Evolutionary conservation across 495 filamentous ascomycete species (phyloP).

Genomic region (Bryoglossum gracile): DNA sequence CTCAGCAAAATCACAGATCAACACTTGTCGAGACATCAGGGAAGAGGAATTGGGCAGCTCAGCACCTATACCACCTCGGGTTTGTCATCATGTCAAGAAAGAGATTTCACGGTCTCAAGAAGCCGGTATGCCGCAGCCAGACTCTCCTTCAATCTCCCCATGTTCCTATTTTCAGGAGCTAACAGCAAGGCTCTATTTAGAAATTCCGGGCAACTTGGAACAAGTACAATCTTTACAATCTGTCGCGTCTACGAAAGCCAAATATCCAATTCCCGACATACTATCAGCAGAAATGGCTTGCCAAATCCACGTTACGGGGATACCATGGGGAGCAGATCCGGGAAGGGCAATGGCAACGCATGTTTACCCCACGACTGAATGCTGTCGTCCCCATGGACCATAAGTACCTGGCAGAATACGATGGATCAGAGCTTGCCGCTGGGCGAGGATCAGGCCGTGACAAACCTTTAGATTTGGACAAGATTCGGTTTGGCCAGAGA

Average conservation of each 20-base stretch:
- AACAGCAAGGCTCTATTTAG: slow-evolving; percentile 40
- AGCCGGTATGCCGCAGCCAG: slow-evolving; percentile 23
- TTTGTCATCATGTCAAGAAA: slow-evolving; percentile 46
- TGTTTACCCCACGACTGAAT: slow-evolving; percentile 73
- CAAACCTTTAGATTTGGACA: background rate
- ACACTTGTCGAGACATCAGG: background rate
- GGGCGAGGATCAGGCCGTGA: slow-evolving; percentile 73
- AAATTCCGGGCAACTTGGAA: slow-evolving; percentile 96
- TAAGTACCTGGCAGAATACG: slow-evolving; percentile 60
- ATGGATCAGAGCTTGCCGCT: slow-evolving; percentile 73
- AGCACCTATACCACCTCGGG: background rate
- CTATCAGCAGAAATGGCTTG: slow-evolving; percentile 97
- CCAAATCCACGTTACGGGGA: slow-evolving; percentile 71
- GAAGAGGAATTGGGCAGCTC: background rate
- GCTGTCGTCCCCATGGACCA: slow-evolving; percentile 82
- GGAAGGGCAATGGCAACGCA: slow-evolving; percentile 83
- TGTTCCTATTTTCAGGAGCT: no score
- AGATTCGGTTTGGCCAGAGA: background rate
- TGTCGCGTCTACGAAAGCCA: slow-evolving; percentile 42
- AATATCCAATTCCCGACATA: slow-evolving; percentile 47
- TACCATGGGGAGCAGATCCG: slow-evolving; percentile 94
- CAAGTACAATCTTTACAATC: slow-evolving; percentile 93
- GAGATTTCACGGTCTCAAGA: slow-evolving; percentile 51
- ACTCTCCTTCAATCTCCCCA: no score
- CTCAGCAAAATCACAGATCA: background rate